phyloP scores from a whole-genome alignment of 2,329 filamentous ascomycete species.

The Epichloe scottii region DNA sequence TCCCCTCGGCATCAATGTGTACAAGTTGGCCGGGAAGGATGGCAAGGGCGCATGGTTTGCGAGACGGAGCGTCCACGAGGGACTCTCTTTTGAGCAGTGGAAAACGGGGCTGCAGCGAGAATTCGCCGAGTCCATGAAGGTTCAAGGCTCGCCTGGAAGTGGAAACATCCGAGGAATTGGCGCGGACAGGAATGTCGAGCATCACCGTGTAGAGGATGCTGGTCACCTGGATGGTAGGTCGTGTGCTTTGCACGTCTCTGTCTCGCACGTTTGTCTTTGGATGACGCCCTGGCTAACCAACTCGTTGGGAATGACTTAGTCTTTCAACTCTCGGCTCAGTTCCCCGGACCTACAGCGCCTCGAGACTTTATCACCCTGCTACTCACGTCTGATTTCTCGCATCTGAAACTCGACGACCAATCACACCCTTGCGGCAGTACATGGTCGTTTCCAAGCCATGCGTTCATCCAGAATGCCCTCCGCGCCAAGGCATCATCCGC shows the following conservation, averaged over 20 bases:
- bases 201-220: constrained; percentile 40
- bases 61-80: constrained; percentile 68
- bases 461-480: constrained; percentile 59
- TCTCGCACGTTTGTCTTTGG: background rate
- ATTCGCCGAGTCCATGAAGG: constrained; percentile 64
- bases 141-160: constrained; percentile 55
- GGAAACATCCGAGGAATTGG: constrained; percentile 77
- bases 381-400: constrained; percentile 49
- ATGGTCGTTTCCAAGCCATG: constrained; percentile 84
- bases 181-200: constrained; percentile 62
- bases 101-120: constrained; percentile 64
- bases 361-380: constrained; percentile 78
- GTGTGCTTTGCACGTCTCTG: background rate
- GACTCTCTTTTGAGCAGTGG: constrained; percentile 65
- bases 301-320: constrained; percentile 33
- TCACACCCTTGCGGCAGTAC: constrained; percentile 45
- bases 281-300: background rate
- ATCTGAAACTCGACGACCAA: constrained; percentile 19
- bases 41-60: constrained; percentile 85
- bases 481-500: constrained; percentile 60
- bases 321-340: constrained; percentile 77
- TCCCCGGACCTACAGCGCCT: constrained; percentile 77
- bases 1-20: constrained; percentile 63
- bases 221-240: constrained; percentile 49
- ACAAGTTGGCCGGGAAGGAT: constrained; percentile 68